Evolutionary conservation across 148 eudicot genomes (phyloP).

Genomic region (Salicornia ramosissima): DNA sequence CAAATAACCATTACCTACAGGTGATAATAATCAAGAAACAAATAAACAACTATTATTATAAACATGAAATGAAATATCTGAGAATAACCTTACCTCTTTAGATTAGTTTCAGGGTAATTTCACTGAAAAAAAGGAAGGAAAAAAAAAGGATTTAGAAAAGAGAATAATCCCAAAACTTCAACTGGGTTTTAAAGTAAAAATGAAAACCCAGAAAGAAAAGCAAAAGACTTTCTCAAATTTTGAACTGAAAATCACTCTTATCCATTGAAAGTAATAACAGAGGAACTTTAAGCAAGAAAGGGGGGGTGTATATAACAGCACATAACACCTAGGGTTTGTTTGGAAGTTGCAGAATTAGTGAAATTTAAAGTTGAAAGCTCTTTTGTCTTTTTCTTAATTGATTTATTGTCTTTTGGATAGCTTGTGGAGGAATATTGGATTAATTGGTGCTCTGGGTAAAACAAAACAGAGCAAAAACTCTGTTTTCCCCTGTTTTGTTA

Average conservation of each 20-base stretch:
- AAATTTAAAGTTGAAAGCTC: slow-evolving; percentile 5
- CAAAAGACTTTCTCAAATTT: neutral
- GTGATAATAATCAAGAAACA: neutral
- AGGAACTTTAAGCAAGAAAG: neutral
- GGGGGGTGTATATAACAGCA: neutral
- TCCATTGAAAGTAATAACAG: slow-evolving; percentile 11
- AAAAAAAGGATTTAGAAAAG: neutral
- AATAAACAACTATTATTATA: neutral
- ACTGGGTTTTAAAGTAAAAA: neutral
- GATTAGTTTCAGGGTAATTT: neutral
- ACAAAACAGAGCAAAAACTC: slow-evolving; percentile 1
- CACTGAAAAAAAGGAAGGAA: neutral
- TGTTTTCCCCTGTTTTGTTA: neutral
- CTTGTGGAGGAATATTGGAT: slow-evolving; percentile 21
- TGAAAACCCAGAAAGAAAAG: slow-evolving; percentile 10
- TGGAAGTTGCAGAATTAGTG: slow-evolving; percentile 7
- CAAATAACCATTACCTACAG: neutral
- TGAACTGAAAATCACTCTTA: neutral
- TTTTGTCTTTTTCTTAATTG: slow-evolving; percentile 9
- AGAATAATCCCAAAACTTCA: neutral
- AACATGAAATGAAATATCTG: neutral
- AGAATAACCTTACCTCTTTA: slow-evolving; percentile 12
- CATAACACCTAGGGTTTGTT: slow-evolving; percentile 17
- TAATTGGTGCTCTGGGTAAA: slow-evolving; percentile 11
- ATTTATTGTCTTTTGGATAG: slow-evolving; percentile 11